Evolutionary conservation across 2,329 filamentous ascomycete species (phyloP).

Genomic region (Colletotrichum gigasporum): DNA sequence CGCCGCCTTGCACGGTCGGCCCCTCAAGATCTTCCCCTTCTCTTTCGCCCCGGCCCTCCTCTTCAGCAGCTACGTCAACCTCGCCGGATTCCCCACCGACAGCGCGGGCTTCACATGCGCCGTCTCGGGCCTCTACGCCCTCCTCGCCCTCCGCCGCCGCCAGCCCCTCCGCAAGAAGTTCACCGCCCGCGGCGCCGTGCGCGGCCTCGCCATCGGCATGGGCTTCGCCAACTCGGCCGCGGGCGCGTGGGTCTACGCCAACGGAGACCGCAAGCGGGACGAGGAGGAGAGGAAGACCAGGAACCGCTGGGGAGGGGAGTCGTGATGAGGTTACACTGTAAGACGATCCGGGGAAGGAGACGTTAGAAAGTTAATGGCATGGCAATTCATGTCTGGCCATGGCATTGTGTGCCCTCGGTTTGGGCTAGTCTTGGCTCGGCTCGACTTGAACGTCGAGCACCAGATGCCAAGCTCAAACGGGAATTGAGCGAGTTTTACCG

Average conservation of each 20-base stretch:
- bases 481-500: neutral
- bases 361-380: neutral
- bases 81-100: slow-evolving; percentile 67
- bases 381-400: neutral
- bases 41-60: slow-evolving; percentile 61
- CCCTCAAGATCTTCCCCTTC: slow-evolving; percentile 60
- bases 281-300: slow-evolving; percentile 56
- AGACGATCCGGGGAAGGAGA: neutral
- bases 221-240: slow-evolving; percentile 58
- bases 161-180: slow-evolving; percentile 53
- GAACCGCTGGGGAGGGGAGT: slow-evolving; percentile 57
- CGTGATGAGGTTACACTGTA: slow-evolving; percentile 17
- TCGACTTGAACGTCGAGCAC: neutral
- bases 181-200: slow-evolving; percentile 58
- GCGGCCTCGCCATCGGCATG: slow-evolving; percentile 59
- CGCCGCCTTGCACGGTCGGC: slow-evolving; percentile 64
- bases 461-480: slow-evolving; percentile 1
- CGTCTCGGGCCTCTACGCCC: slow-evolving; percentile 65
- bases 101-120: slow-evolving; percentile 65
- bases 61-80: slow-evolving; percentile 67
- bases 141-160: slow-evolving; percentile 61
- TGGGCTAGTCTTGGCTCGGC: slow-evolving; percentile 10
- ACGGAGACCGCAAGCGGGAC: slow-evolving; percentile 60
- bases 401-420: neutral
- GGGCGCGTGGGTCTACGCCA: slow-evolving; percentile 62